Conservation (phyloP, 2,329 filamentous ascomycete species). For the Dissoconium aciculare region DNA sequence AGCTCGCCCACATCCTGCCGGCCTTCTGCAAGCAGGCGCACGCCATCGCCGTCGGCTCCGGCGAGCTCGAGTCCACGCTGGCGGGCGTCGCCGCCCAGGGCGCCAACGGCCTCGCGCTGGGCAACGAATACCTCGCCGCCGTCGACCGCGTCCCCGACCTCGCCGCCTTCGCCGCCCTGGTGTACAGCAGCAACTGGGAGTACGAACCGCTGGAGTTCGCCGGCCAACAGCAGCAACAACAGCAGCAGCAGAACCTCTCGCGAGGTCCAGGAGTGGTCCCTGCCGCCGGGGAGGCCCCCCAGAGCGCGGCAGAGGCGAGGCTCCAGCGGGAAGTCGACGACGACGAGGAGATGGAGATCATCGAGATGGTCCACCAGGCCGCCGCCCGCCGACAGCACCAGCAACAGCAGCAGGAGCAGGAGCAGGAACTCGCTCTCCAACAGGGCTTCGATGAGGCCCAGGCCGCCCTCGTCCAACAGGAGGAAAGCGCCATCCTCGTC, state of each 20-base stretch:
- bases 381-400: too few relatives aligned
- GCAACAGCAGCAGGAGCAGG: too few relatives aligned
- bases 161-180: slow-evolving; percentile 71
- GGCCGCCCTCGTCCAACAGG: too few relatives aligned
- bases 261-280: neutral
- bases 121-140: slow-evolving; percentile 39
- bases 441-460: too few relatives aligned
- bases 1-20: slow-evolving; percentile 78
- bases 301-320: too few relatives aligned
- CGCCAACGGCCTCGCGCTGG: slow-evolving; percentile 13
- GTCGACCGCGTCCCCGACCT: slow-evolving; percentile 66
- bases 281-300: too few relatives aligned
- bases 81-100: slow-evolving; percentile 17
- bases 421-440: too few relatives aligned
- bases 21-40: slow-evolving; percentile 85
- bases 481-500: too few relatives aligned
- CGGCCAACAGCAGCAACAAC: too few relatives aligned
- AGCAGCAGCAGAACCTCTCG: slow-evolving; percentile 1
- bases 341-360: too few relatives aligned
- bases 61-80: slow-evolving; percentile 39
- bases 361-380: too few relatives aligned
- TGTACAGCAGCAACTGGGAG: slow-evolving; percentile 70
- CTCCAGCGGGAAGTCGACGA: too few relatives aligned
- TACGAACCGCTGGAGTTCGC: slow-evolving; percentile 34
- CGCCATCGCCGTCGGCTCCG: slow-evolving; percentile 62